Evolutionary conservation across 176 grass and related monocot species (phyloP).

Genomic region (Puya raimondii): DNA sequence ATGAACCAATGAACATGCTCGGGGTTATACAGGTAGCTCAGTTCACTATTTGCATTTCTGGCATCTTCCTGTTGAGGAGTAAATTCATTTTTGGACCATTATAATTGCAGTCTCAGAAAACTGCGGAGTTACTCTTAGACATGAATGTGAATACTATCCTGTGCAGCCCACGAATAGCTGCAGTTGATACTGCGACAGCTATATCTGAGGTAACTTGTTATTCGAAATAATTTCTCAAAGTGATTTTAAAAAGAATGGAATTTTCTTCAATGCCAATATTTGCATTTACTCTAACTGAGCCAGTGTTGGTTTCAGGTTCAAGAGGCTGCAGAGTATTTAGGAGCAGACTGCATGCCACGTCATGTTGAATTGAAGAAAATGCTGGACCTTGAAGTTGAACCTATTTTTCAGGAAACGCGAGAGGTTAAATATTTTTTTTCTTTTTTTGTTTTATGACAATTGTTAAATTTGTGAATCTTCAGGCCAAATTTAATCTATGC

Average conservation of each 20-base stretch:
- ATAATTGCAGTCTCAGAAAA: constrained; percentile 72
- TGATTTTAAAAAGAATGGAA: not conserved
- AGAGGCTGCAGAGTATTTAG: constrained; percentile 89
- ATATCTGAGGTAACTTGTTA: constrained; percentile 64
- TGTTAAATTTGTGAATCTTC: not conserved
- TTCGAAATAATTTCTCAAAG: not conserved
- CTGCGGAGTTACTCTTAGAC: constrained; percentile 78
- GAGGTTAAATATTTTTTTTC: constrained; percentile 39
- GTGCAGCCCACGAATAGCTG: constrained; percentile 65
- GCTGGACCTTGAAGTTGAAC: constrained; percentile 63
- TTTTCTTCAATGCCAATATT: not conserved
- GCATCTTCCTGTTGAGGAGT: constrained; percentile 7
- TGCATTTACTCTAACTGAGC: not conserved
- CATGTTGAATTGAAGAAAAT: constrained; percentile 71
- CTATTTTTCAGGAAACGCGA: constrained; percentile 39
- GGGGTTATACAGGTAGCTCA: constrained; percentile 74
- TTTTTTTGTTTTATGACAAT: not conserved
- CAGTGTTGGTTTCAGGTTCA: constrained; percentile 49
- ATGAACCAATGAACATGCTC: constrained; percentile 87
- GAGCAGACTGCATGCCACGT: constrained; percentile 68
- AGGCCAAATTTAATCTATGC: too few relatives aligned
- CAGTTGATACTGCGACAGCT: constrained; percentile 65
- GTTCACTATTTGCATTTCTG: not conserved
- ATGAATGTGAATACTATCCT: constrained; percentile 51
- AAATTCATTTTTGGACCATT: constrained; percentile 16